Evolutionary conservation across 495 filamentous ascomycete species (phyloP), one percentile per base, ranked within the genome.

Genomic region (Trichodelitschia bisporula): DNA sequence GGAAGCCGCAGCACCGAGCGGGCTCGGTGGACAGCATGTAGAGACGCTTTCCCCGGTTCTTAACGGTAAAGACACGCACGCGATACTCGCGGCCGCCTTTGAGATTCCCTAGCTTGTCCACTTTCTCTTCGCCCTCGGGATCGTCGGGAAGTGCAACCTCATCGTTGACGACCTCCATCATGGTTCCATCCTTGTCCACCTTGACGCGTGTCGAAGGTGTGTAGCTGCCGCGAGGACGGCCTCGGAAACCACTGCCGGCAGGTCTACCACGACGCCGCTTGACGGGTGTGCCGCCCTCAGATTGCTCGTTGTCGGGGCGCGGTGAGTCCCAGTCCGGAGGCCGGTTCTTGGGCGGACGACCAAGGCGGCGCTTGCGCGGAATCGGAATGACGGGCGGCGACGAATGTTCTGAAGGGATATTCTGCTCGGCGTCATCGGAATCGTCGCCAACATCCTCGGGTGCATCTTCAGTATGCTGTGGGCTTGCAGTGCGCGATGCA

Each of bases 11-110:
- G 42, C 86, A 97, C 34, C 86, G 68, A 14, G 86, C 86, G 3
- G 86, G 86, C 41, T 97, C 86, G 2, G 86, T 97, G 1, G 82
- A 92, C 43, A 97, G 56, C 86, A 97, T 97, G 65, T 97, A 97
- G 11, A 89, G 64, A 15, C 79, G 54, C 17, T 86, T 62, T n/a
- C 69, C 77, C 28, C 82, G 69, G 28, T 75, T 77, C 15, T 66
- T 58, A 30, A 97, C 74, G 18, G 69, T 90, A 47, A 97, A 97
- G 2, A 77, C 84, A 26, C 86, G 72, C 41, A 90, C 90, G 29
- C 89, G 70, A 44, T 95, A 97, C 39, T 93, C 77, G 39, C 86
- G 64, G 5, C 70, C 79, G 3, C 66, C 83, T 26, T 66, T 59
- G 1, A 97, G 62, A 30, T 74, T 62, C 13, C 86, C 86, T 35